These are phyloP conservation scores for Juglanconis juglandina DNA, from an alignment of 2,329 filamentous ascomycete genomes.

Conservation along the genomic window DNA sequence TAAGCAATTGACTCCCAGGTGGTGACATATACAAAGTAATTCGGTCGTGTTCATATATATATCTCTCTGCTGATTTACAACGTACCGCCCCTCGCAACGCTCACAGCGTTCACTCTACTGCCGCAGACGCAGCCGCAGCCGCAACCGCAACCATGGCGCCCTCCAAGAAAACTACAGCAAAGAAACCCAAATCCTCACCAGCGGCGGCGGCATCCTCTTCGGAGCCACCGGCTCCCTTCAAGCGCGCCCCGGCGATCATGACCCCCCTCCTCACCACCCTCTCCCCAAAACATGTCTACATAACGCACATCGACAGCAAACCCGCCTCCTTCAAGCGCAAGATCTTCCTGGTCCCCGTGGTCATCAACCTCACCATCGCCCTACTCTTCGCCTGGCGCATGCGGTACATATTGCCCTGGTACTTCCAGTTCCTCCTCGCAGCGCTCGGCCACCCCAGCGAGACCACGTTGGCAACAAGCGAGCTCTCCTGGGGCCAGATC, in stretches of 20 bases:
- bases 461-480: slow-evolving; percentile 59
- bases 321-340: slow-evolving; percentile 71
- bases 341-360: slow-evolving; percentile 75
- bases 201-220: slow-evolving; percentile 27
- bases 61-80: not conserved
- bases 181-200: slow-evolving; percentile 29
- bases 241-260: slow-evolving; percentile 59
- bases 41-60: too few relatives aligned
- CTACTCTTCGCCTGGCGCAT: slow-evolving; percentile 65
- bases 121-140: not conserved
- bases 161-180: slow-evolving; percentile 29
- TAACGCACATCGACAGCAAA: slow-evolving; percentile 76
- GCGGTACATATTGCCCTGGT: slow-evolving; percentile 67
- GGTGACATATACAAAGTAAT: too few relatives aligned
- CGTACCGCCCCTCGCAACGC: not conserved
- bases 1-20: not conserved
- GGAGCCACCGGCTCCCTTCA: slow-evolving; percentile 64
- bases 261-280: slow-evolving; percentile 65
- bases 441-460: slow-evolving; percentile 64
- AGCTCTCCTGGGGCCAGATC: slow-evolving; percentile 55
- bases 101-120: not conserved
- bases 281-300: slow-evolving; percentile 69
- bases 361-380: slow-evolving; percentile 69
- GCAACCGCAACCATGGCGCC: slow-evolving; percentile 23
- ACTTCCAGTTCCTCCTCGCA: slow-evolving; percentile 63